phyloP scores from a whole-genome alignment of 106 monocot species.

The Iris macrosiphon region DNA sequence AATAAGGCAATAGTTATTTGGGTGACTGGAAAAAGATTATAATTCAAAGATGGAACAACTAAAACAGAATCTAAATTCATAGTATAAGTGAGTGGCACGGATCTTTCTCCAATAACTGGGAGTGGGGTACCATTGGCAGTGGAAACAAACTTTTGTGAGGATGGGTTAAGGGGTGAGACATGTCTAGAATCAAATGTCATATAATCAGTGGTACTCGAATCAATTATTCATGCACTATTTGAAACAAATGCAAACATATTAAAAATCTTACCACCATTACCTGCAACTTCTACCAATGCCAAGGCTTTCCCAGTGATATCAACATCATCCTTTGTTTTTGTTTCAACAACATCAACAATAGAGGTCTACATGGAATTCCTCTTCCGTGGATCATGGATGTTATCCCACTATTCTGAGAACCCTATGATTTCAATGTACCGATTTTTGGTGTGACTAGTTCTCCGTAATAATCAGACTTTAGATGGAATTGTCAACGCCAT shows the following conservation, averaged over 20 bases:
- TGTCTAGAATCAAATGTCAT: too few relatives aligned
- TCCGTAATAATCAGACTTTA: too few relatives aligned
- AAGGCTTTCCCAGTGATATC: not conserved
- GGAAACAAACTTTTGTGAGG: not conserved
- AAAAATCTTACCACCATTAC: not conserved
- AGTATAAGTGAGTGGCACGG: not conserved
- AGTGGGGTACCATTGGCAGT: not conserved
- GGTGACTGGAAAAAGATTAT: not conserved
- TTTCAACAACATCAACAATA: constrained; percentile 1
- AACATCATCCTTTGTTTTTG: not conserved
- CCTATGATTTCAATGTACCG: too few relatives aligned
- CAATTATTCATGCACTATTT: constrained; percentile 8
- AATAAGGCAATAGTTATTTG: not conserved
- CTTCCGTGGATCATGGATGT: too few relatives aligned
- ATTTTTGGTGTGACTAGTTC: too few relatives aligned
- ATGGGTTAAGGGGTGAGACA: not conserved
- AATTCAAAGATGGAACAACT: constrained; percentile 1
- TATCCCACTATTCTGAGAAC: too few relatives aligned
- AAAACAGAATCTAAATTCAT: constrained; percentile 1
- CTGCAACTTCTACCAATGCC: not conserved
- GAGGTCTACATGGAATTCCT: not conserved
- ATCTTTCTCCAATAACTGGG: too few relatives aligned
- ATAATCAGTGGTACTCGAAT: not conserved
- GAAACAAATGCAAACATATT: not conserved
- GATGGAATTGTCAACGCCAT: too few relatives aligned